Conservation (phyloP, 805 yeast species). For the Dipodascus geniculatus region DNA sequence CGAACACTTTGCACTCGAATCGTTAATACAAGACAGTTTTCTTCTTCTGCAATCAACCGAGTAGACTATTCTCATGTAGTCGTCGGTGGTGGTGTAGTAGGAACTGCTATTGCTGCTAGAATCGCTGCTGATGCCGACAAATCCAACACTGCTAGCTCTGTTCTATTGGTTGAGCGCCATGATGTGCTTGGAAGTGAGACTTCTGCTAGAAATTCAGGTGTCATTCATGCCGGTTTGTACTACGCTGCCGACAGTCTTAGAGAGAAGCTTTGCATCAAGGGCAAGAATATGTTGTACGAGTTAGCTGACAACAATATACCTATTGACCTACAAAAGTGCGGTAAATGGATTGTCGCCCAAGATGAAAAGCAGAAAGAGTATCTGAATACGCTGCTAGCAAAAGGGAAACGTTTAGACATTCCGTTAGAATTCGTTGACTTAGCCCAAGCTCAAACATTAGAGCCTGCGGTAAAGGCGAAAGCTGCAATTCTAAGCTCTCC, state of each 20-base stretch:
- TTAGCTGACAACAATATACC: conserved; percentile 30
- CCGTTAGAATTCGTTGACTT: conserved; percentile 47
- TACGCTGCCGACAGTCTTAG: conserved; percentile 61
- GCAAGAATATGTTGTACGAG: conserved; percentile 56
- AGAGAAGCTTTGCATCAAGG: conserved; percentile 59
- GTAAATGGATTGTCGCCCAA: conserved; percentile 79
- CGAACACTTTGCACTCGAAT: neutral
- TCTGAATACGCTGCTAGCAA: conserved; percentile 40
- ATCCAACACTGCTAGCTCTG: conserved; percentile 21
- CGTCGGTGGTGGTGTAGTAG: conserved; percentile 79
- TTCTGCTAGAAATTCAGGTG: conserved; percentile 84
- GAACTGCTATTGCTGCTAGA: conserved; percentile 69
- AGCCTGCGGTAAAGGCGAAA: conserved; percentile 57
- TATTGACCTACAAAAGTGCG: conserved; percentile 56
- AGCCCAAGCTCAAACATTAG: conserved; percentile 34
- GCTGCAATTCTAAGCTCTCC: conserved; percentile 61
- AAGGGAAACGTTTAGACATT: conserved; percentile 40
- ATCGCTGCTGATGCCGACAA: conserved; percentile 36
- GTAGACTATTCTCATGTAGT: conserved; percentile 59
- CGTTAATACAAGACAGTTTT: conserved; percentile 8
- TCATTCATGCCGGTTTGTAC: conserved; percentile 83
- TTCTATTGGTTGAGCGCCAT: conserved; percentile 62
- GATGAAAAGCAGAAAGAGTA: conserved; percentile 48
- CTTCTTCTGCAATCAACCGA: conserved; percentile 5
- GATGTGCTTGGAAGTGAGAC: conserved; percentile 63